Base-by-base conservation (phyloP, 139 green algal species). In the Coelastrella sp. region DNA sequence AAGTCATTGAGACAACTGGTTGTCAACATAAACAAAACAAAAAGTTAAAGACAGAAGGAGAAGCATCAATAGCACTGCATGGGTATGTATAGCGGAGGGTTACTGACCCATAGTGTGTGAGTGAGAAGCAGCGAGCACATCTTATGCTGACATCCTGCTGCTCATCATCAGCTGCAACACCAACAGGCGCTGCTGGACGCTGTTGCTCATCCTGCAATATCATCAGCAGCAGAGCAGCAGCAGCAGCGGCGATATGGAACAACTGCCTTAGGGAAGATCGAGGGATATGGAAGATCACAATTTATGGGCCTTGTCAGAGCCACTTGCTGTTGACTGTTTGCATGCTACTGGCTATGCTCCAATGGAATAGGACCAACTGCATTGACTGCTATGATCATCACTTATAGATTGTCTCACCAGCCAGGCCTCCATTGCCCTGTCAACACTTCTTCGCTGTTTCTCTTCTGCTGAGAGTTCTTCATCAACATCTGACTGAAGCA, bases 101-200 rank as follows among this genome's bases (percentile, higher is more conserved):
- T 9, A 51, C 91, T 38, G 84, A 95, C 91, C 96, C 94, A 71
- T 96, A 93, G 88, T 98, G 88, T 7, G 73, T 89, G 34, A 99
- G 89, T 2, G 93, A 96, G 89, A 94, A 97, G 89, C 96, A 99
- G 8, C 97, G 91, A 25, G 95, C 94, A 78, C 97, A 99, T 15
- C 97, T 75, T 15, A 99, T 80, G 27, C 81, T 75, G 30, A 66
- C 30, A 13, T 17, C 51, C 25, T 41, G 41, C 34, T 84, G 63
- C 57, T 69, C 85, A n/a, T 89, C 85, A 34, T 85, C 62, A 21
- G 32, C 73, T 21, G 23, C 30, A 38, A 11, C 30, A 63, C 25
- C 35, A 8, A 32, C 71, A 19, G 23, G 27, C 8, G 40, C 71
- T 19, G 82, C 71, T 34, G 82, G 82, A 15, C 69, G 53, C 71